Evolutionary conservation across 2,329 filamentous ascomycete species (phyloP).

Genomic region (Diplodia mutila): DNA sequence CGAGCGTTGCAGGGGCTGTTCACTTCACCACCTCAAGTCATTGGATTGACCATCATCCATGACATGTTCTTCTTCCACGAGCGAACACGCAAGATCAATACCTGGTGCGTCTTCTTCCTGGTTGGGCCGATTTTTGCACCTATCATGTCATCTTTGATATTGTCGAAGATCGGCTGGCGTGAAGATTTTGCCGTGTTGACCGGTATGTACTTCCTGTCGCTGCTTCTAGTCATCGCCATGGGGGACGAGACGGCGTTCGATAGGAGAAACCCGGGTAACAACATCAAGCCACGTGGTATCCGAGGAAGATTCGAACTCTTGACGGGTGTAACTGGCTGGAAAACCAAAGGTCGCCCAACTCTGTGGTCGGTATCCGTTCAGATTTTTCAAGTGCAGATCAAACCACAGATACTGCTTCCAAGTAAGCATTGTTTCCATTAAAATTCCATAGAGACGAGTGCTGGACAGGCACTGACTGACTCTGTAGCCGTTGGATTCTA

Average conservation of each 20-base stretch:
- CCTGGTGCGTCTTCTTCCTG: conserved; percentile 27
- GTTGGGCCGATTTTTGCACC: conserved; percentile 37
- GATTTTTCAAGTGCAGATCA: neutral
- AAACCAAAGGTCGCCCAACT: neutral
- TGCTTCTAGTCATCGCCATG: conserved; percentile 34
- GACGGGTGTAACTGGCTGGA: conserved; percentile 1
- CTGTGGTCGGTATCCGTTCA: neutral
- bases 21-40: conserved; percentile 33
- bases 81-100: conserved; percentile 39
- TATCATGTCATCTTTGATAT: conserved; percentile 30
- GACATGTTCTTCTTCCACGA: conserved; percentile 46
- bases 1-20: conserved; percentile 35
- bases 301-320: conserved; percentile 1
- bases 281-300: conserved; percentile 4
- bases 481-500: conserved; percentile 25
- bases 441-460: too few species aligned
- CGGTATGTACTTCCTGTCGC: conserved; percentile 41
- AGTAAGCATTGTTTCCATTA: neutral
- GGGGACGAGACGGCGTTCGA: conserved; percentile 42
- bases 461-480: neutral
- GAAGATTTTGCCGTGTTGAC: conserved; percentile 35
- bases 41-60: conserved; percentile 36
- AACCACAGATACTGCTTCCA: conserved; percentile 2
- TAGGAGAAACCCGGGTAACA: conserved; percentile 25
- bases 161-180: conserved; percentile 17